Percentiles rank a stretch among this genome's conserved stretches.
phyloP scores from a whole-genome alignment of 1,284 basidiomycete species.

The Trametes sp. region DNA sequence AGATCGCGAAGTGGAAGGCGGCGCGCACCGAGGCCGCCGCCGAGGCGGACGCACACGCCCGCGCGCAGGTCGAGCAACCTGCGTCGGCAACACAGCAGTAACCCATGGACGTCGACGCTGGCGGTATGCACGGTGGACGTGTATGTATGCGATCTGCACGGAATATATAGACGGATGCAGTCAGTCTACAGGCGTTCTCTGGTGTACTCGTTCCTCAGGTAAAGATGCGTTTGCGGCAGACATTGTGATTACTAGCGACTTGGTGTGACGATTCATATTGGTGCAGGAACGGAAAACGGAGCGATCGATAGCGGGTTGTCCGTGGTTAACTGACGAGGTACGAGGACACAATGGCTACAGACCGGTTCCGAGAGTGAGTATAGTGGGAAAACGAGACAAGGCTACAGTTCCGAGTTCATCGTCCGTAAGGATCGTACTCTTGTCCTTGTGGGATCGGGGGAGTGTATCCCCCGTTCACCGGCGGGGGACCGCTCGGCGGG shows the following conservation, averaged over 20 bases:
- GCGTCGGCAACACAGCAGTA: not conserved
- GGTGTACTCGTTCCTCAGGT: not conserved
- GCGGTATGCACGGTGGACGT: not conserved
- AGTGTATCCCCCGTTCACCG: constrained; percentile 30
- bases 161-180: constrained; percentile 24
- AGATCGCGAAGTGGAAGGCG: constrained; percentile 82
- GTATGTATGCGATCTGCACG: not conserved
- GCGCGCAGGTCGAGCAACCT: not conserved
- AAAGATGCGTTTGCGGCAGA: constrained; percentile 6
- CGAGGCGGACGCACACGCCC: not conserved
- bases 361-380: not conserved
- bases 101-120: not conserved
- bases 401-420: constrained; percentile 9
- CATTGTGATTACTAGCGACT: constrained; percentile 7
- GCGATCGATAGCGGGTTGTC: constrained; percentile 21
- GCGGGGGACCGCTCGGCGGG: constrained; percentile 25
- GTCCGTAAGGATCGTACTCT: constrained; percentile 27
- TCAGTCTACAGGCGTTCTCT: constrained; percentile 14
- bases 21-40: not conserved
- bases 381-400: constrained; percentile 7
- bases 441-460: constrained; percentile 27
- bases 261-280: too few species aligned
- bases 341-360: constrained; percentile 15
- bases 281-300: not conserved
- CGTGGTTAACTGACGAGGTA: constrained; percentile 8